These are phyloP conservation scores for Fusarium subglutinans DNA, from an alignment of 2,329 filamentous ascomycete species.

Conservation along the genomic window DNA sequence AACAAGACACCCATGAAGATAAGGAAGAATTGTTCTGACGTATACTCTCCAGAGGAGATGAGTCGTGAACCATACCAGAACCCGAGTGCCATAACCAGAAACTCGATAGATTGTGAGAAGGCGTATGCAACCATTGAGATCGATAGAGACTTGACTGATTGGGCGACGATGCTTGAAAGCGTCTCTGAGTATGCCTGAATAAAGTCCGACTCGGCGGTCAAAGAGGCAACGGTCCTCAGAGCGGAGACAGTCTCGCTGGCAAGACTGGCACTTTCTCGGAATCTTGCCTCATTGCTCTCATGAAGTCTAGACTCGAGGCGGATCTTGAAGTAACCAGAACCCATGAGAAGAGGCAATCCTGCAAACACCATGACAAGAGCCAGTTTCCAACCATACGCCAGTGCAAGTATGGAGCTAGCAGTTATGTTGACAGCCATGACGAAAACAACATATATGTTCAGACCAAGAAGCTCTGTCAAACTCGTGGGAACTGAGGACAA, in stretches of 20 bases:
- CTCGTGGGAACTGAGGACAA: conserved; percentile 50
- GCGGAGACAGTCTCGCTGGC: conserved; percentile 58
- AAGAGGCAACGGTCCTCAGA: conserved; percentile 55
- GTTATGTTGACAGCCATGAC: conserved; percentile 53
- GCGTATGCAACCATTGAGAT: conserved; percentile 24
- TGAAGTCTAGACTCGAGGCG: conserved; percentile 55
- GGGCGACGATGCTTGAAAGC: conserved; percentile 41
- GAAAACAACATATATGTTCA: conserved; percentile 54
- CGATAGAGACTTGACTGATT: conserved; percentile 10
- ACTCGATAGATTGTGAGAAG: conserved; percentile 42
- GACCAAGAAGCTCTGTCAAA: conserved; percentile 56
- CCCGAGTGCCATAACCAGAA: conserved; percentile 46
- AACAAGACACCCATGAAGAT: conserved; percentile 55
- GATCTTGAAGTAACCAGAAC: conserved; percentile 53
- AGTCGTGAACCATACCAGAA: conserved; percentile 47
- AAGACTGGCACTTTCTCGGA: conserved; percentile 53
- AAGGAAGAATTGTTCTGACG: conserved; percentile 51
- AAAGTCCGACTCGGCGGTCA: conserved; percentile 50
- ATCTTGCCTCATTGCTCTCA: conserved; percentile 47
- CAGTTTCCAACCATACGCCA: conserved; percentile 57
- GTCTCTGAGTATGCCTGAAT: conserved; percentile 46
- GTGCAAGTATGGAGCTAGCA: conserved; percentile 50
- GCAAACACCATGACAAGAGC: conserved; percentile 55
- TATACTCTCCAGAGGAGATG: conserved; percentile 49
- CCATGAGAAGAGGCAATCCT: conserved; percentile 53